Conservation (phyloP, 202 grass and related monocot genomes). For the Dendrocalamus latiflorus region DNA sequence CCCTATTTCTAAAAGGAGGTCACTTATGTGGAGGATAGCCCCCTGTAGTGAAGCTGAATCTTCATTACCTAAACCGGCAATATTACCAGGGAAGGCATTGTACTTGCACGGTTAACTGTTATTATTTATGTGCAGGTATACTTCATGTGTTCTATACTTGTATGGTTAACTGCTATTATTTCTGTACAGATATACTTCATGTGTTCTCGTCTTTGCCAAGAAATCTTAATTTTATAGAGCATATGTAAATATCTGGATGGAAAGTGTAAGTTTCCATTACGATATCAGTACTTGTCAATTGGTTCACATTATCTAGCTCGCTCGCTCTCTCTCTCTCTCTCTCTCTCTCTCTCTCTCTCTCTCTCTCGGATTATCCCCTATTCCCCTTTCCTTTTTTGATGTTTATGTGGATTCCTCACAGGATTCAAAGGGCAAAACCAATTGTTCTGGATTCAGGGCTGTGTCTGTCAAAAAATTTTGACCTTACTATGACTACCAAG, state of each 20-base stretch:
- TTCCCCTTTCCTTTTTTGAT: neutral
- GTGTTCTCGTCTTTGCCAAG: slow-evolving; percentile 85
- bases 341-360: neutral
- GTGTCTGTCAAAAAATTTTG: slow-evolving; percentile 94
- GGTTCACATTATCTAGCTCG: slow-evolving; percentile 5
- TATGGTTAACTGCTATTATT: slow-evolving; percentile 21
- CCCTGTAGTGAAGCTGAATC: neutral
- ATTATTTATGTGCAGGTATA: slow-evolving; percentile 51
- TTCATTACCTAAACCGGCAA: neutral
- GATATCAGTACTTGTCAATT: neutral
- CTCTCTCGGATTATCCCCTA: neutral
- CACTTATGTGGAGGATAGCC: neutral
- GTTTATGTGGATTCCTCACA: slow-evolving; percentile 15
- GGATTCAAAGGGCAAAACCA: slow-evolving; percentile 69
- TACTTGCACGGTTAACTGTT: slow-evolving; percentile 1
- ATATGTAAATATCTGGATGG: slow-evolving; percentile 86
- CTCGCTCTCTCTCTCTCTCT: no score
- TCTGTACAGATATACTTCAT: slow-evolving; percentile 90
- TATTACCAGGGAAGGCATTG: neutral
- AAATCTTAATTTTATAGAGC: slow-evolving; percentile 98
- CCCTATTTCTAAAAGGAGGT: neutral
- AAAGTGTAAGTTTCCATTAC: slow-evolving; percentile 62
- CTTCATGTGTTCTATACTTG: slow-evolving; percentile 55
- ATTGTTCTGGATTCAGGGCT: slow-evolving; percentile 87
- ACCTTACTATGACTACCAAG: slow-evolving; percentile 64